Evolutionary conservation across 768 basidiomycete genomes (phyloP), one percentile per base, ranked within the genome.

Genomic region (Leccinum rimulosum): DNA sequence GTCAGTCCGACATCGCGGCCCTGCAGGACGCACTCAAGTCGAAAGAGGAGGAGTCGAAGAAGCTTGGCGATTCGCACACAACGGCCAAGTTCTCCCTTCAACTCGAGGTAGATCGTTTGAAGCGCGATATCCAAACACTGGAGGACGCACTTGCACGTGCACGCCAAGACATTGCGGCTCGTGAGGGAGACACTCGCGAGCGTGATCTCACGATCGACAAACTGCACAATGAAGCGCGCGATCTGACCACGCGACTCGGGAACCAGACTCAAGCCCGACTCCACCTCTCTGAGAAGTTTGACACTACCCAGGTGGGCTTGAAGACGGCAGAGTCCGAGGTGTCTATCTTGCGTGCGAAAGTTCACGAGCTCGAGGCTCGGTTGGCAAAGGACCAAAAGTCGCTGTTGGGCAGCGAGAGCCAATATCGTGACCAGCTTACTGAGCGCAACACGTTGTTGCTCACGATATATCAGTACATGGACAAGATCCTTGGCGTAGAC

Each of bases 391-490:
- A 95, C 62, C 91, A 94, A 71, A 79, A 90, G 38, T 79, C 84
- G 45, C 70, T 94, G 59, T 70, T 92, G 61, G 71, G 75, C 25
- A 84, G 87, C 3, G 94, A 96, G 73, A 83, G 76, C 55, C 88
- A 93, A 73, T 94, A 91, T 69, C 81, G 95, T 28, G 92, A 96
- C 74, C 95, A 98, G 75, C 73, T 96, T 35, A 94, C 93, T 17
- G 96, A 98, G 78, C 80, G 94, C 57, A 97, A 95, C 71, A 95
- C 93, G 27, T 79, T 98, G 31, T 76, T 98, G 55, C 77, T 97
- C 65, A 93, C 93, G 8, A 91, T 97, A 28, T 97, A 93, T 72
- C 94, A 97, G 74, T 95, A 95, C 69, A 83, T 96, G 80, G 95
- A 97, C 66, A 91, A 89, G 78, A 93, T 97, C 64, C 79, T 95